These are phyloP conservation scores for Venturia nashicola DNA, from an alignment of 2,329 filamentous ascomycete genomes.

Conservation along the genomic window DNA sequence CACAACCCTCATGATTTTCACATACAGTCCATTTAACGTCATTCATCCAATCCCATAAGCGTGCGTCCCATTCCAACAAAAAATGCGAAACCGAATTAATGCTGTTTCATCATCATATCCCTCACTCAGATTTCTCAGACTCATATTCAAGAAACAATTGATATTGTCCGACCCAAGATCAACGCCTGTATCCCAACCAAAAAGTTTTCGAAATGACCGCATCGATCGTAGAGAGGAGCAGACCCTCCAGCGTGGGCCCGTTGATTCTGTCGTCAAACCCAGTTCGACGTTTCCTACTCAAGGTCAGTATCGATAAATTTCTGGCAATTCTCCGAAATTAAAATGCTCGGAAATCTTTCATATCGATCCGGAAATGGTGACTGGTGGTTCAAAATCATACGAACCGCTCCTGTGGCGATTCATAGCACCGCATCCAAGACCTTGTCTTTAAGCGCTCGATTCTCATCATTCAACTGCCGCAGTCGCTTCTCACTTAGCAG, in stretches of 20 bases:
- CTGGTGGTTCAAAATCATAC: neutral
- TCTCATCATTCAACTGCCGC: slow-evolving; percentile 24
- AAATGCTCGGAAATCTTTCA: neutral
- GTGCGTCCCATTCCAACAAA: neutral
- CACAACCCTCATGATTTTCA: neutral
- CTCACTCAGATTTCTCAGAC: neutral
- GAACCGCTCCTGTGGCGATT: neutral
- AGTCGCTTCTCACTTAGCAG: slow-evolving; percentile 21
- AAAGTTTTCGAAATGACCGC: no score
- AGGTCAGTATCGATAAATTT: neutral
- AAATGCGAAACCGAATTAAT: neutral
- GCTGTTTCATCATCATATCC: neutral
- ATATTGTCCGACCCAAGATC: neutral
- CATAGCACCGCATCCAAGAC: slow-evolving; percentile 27
- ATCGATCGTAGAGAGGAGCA: no score
- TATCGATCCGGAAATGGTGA: neutral
- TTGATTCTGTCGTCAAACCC: no score
- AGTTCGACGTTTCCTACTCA: no score
- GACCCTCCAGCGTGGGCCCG: no score
- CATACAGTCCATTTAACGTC: neutral
- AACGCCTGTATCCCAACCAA: no score
- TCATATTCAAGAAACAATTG: neutral
- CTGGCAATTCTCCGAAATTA: neutral
- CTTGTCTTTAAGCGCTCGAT: slow-evolving; percentile 22
- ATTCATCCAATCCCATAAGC: neutral